Percentiles rank a stretch among this genome's conserved stretches.
Conservation (phyloP, 495 filamentous ascomycete genomes). For the Pyrenula massariospora region DNA sequence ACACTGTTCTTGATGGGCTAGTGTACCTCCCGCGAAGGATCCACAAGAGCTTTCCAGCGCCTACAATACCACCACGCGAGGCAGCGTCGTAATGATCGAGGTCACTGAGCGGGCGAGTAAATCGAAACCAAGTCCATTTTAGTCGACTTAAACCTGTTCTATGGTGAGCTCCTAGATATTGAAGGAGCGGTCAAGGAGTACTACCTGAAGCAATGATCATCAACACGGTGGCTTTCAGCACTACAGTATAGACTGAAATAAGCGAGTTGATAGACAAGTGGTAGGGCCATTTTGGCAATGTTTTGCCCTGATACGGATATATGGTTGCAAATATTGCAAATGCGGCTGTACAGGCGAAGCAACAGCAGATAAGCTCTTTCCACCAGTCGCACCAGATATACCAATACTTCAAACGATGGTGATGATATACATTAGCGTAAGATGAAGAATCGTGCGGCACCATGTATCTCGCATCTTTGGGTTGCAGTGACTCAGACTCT, state of each 20-base stretch:
- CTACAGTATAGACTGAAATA: conserved; percentile 12
- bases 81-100: conserved; percentile 8
- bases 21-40: neutral
- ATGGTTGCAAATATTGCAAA: conserved; percentile 11
- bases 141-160: conserved; percentile 12
- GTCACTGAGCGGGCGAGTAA: conserved; percentile 7
- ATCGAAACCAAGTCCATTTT: conserved; percentile 18
- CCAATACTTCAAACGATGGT: neutral
- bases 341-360: neutral
- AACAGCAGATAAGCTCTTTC: conserved; percentile 1
- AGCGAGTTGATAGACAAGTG: conserved; percentile 15
- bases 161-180: neutral
- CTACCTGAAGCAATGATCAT: conserved; percentile 6
- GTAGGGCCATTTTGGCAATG: conserved; percentile 15
- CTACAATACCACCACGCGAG: conserved; percentile 4
- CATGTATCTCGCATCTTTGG: neutral
- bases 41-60: conserved; percentile 8
- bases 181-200: neutral
- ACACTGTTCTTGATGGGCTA: neutral
- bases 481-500: neutral
- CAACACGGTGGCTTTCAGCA: conserved; percentile 14
- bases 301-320: conserved; percentile 9
- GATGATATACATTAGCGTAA: neutral
- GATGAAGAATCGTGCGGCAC: neutral
- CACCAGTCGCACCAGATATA: conserved; percentile 3